Evolutionary conservation across 2,329 filamentous ascomycete species (phyloP).

Genomic region (Paecilomyces fulvus): DNA sequence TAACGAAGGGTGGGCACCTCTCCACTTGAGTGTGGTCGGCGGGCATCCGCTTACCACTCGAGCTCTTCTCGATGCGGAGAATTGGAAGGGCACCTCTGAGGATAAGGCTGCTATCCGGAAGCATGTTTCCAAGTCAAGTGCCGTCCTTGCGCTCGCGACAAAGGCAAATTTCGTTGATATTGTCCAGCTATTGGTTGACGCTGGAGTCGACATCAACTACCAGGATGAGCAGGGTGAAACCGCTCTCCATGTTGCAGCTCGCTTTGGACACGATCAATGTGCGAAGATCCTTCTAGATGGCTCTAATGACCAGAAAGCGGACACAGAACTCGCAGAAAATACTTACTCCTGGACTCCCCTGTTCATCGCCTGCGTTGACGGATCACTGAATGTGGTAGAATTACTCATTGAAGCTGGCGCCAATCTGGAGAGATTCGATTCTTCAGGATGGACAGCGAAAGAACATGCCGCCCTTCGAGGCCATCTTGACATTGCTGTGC

Average conservation of each 20-base stretch:
- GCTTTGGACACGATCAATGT: slow-evolving; percentile 77
- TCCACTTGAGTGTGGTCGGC: slow-evolving; percentile 86
- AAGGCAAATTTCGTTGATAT: slow-evolving; percentile 81
- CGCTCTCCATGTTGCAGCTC: slow-evolving; percentile 81
- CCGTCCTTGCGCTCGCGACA: slow-evolving; percentile 78
- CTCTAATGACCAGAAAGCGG: slow-evolving; percentile 59
- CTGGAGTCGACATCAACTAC: slow-evolving; percentile 88
- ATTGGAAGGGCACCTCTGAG: slow-evolving; percentile 58
- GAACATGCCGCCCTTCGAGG: slow-evolving; percentile 89
- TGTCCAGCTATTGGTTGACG: slow-evolving; percentile 77
- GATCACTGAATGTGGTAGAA: slow-evolving; percentile 65
- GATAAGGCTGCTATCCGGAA: slow-evolving; percentile 58
- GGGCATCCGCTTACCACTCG: slow-evolving; percentile 82
- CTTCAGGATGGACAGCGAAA: slow-evolving; percentile 86
- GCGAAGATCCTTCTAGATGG: slow-evolving; percentile 67
- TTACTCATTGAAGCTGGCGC: slow-evolving; percentile 71
- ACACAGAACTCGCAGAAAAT: slow-evolving; percentile 71
- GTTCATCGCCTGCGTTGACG: slow-evolving; percentile 86
- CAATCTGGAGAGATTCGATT: slow-evolving; percentile 65
- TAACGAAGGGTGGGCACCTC: slow-evolving; percentile 76
- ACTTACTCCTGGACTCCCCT: slow-evolving; percentile 93
- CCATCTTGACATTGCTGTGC: slow-evolving; percentile 69
- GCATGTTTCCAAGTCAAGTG: slow-evolving; percentile 70
- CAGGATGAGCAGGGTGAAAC: slow-evolving; percentile 86
- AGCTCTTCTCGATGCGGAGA: slow-evolving; percentile 69